Evolutionary conservation across 2,329 filamentous ascomycete species (phyloP).

Genomic region (Chrysosporium queenslandicum): DNA sequence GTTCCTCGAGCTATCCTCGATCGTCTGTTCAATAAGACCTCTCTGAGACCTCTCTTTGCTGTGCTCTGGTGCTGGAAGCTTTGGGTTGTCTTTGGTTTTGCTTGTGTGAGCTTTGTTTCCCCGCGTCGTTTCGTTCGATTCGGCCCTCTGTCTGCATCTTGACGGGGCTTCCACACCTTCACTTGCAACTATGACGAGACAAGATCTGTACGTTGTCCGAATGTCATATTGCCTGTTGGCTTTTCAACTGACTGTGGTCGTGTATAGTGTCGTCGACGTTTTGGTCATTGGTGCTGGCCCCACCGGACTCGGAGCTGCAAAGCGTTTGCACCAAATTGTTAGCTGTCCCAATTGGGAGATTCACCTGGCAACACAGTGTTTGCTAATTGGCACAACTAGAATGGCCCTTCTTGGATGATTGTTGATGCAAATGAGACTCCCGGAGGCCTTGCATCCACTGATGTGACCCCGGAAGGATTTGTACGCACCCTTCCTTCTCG

Average conservation of each 20-base stretch:
- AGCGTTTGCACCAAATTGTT: slow-evolving; percentile 94
- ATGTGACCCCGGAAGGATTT: slow-evolving; percentile 91
- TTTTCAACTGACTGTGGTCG: neutral
- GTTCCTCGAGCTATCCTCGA: neutral
- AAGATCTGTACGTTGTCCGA: slow-evolving; percentile 4
- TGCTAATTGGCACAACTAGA: slow-evolving; percentile 42
- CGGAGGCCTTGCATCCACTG: slow-evolving; percentile 90
- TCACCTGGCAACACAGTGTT: neutral
- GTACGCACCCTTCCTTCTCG: slow-evolving; percentile 52
- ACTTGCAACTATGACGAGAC: neutral
- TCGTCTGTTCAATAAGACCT: neutral
- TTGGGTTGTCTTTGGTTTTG: too few relatives aligned
- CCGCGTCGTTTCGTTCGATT: neutral
- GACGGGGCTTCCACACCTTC: neutral
- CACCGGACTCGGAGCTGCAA: slow-evolving; percentile 93
- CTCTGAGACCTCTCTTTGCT: neutral
- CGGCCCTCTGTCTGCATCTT: neutral
- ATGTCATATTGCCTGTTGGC: too few relatives aligned
- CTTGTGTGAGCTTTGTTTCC: neutral
- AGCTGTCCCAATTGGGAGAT: slow-evolving; percentile 28
- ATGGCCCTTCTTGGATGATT: slow-evolving; percentile 91
- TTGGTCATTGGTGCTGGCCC: slow-evolving; percentile 97
- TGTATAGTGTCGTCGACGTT: slow-evolving; percentile 75
- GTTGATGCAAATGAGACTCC: slow-evolving; percentile 85
- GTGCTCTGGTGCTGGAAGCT: neutral